Evolutionary conservation across 106 monocot genomes (phyloP).

Genomic region (Dendrobium chrysotoxum): DNA sequence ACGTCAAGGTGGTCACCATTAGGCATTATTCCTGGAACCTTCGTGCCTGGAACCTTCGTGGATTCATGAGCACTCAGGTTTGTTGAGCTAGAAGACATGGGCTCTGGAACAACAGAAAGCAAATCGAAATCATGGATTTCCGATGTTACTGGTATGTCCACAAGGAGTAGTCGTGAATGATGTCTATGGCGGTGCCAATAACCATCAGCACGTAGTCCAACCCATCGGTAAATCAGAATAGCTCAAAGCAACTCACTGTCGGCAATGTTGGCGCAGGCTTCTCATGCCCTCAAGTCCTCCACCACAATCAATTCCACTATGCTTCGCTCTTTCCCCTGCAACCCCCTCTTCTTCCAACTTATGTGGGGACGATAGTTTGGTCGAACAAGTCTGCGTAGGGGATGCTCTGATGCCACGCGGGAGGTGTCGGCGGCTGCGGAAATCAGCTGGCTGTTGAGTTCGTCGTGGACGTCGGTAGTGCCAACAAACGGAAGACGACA

Average conservation of each 20-base stretch:
- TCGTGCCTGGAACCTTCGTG: too few relatives aligned
- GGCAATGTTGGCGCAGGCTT: slow-evolving; percentile 18
- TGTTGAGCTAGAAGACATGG: not conserved
- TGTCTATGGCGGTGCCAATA: slow-evolving; percentile 61
- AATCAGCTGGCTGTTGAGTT: too few relatives aligned
- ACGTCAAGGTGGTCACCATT: not conserved
- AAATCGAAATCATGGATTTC: slow-evolving; percentile 48
- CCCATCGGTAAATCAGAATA: slow-evolving; percentile 75
- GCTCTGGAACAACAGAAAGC: not conserved
- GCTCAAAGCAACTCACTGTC: slow-evolving; percentile 25
- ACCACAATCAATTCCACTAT: not conserved
- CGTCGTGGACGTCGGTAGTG: too few relatives aligned
- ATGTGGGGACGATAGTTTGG: too few relatives aligned
- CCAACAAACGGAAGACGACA: too few relatives aligned
- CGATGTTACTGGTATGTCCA: not conserved
- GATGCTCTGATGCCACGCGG: too few relatives aligned
- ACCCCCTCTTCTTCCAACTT: slow-evolving; percentile 3
- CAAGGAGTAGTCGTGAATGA: slow-evolving; percentile 81
- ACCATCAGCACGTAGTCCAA: slow-evolving; percentile 64
- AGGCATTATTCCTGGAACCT: slow-evolving; percentile 31
- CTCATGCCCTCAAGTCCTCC: not conserved
- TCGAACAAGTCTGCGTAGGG: too few relatives aligned
- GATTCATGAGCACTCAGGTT: not conserved
- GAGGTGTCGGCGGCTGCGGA: too few relatives aligned
- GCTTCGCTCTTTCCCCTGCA: not conserved